Percentiles rank a stretch among this genome's conserved stretches.
Evolutionary conservation across 352 stramenopile species (phyloP).

Genomic region (Phytophthora cactorum): DNA sequence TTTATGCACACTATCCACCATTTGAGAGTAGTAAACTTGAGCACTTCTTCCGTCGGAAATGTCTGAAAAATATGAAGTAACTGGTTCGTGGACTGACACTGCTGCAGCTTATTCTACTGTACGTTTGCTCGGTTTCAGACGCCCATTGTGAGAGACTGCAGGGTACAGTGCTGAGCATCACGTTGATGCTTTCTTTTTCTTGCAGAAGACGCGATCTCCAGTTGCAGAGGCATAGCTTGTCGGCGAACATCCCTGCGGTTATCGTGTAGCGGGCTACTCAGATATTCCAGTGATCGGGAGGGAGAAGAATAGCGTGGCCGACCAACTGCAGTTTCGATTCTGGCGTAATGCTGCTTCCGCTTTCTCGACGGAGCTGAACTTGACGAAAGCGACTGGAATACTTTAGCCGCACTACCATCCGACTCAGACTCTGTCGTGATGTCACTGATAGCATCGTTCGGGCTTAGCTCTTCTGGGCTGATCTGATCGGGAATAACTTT

Average conservation of each 20-base stretch:
- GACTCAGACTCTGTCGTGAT: conserved; percentile 42
- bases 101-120: background rate
- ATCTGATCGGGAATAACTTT: background rate
- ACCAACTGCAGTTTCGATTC: background rate
- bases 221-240: conserved; percentile 19
- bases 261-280: conserved; percentile 9
- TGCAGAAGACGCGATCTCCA: conserved; percentile 22
- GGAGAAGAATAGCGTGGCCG: conserved; percentile 15
- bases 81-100: background rate
- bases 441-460: conserved; percentile 25
- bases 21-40: background rate
- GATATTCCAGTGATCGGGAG: conserved; percentile 24
- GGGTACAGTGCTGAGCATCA: background rate
- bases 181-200: conserved; percentile 22
- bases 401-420: conserved; percentile 26
- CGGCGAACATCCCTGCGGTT: background rate
- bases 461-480: conserved; percentile 6
- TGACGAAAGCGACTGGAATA: conserved; percentile 22
- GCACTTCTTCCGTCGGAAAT: conserved; percentile 8
- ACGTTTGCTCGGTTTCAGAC: conserved; percentile 8
- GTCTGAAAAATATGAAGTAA: background rate
- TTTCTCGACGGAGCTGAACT: conserved; percentile 11
- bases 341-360: conserved; percentile 19
- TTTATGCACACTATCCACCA: background rate
- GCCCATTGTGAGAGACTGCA: conserved; percentile 1